A percentile compares a stretch with the other conserved stretches of the same genome.
phyloP scores from a whole-genome alignment of 192 early-diverging fungal species.

The Nowakowskiella sp. region DNA sequence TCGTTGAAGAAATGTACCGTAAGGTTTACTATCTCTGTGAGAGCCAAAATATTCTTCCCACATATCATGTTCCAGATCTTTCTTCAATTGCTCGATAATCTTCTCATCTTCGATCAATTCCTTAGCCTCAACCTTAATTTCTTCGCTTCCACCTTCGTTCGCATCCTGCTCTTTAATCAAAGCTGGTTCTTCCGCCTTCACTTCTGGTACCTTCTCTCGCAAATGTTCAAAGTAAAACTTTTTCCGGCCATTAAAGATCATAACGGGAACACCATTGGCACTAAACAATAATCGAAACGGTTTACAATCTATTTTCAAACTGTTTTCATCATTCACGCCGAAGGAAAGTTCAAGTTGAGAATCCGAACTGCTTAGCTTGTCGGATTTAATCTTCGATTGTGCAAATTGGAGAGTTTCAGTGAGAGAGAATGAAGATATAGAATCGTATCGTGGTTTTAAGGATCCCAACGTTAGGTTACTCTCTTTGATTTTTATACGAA shows the following conservation, averaged over 20 bases:
- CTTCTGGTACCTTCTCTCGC: conserved; percentile 29
- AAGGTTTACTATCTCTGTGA: conserved; percentile 86
- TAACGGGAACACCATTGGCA: conserved; percentile 42
- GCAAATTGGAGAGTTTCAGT: no score
- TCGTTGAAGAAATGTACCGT: conserved; percentile 49
- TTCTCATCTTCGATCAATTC: conserved; percentile 25
- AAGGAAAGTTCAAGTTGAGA: conserved; percentile 24
- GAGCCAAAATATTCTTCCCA: conserved; percentile 90
- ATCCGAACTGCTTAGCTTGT: conserved; percentile 31
- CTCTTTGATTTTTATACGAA: no score
- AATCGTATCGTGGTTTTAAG: no score
- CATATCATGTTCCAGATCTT: conserved; percentile 41
- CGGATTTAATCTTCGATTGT: conserved; percentile 25
- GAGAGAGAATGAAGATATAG: no score
- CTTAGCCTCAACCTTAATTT: no score
- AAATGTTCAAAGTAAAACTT: conserved; percentile 80
- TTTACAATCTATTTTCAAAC: conserved; percentile 38
- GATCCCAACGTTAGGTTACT: no score
- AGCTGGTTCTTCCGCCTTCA: not conserved
- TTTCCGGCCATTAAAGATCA: conserved; percentile 75
- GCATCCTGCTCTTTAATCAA: no score
- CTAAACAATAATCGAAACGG: conserved; percentile 59
- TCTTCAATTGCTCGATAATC: conserved; percentile 33
- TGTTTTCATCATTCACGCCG: conserved; percentile 28
- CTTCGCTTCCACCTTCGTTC: conserved; percentile 4